Percentiles rank a stretch among this genome's conserved stretches.
These are phyloP conservation scores for Tolypocladium tundrense DNA, from an alignment of 2,329 filamentous ascomycete genomes.

Conservation along the genomic window DNA sequence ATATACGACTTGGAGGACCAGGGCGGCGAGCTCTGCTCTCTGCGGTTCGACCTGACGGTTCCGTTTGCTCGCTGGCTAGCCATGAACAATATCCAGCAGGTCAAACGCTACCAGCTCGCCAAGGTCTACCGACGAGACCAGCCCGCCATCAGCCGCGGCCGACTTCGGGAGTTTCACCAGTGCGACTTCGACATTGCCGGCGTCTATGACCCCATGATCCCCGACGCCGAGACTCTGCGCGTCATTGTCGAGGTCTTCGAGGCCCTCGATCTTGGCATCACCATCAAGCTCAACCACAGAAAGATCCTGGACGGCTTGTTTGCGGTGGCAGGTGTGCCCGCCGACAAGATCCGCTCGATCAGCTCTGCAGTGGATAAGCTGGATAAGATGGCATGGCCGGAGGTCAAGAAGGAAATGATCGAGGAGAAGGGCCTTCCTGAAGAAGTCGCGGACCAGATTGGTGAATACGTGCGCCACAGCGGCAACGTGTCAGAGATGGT, in stretches of 20 bases:
- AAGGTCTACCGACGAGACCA: conserved; percentile 56
- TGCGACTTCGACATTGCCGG: conserved; percentile 96
- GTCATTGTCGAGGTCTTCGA: conserved; percentile 83
- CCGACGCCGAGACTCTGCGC: conserved; percentile 79
- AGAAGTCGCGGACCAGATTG: conserved; percentile 77
- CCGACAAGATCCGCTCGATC: conserved; percentile 79
- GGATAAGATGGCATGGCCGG: conserved; percentile 83
- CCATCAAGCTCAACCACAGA: conserved; percentile 90
- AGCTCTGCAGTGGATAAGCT: conserved; percentile 93
- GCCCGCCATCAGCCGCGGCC: conserved; percentile 69
- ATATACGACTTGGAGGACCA: conserved; percentile 85
- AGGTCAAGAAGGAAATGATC: conserved; percentile 87
- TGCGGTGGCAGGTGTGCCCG: conserved; percentile 78
- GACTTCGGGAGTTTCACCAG: conserved; percentile 95
- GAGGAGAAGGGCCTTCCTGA: conserved; percentile 76
- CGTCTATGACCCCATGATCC: conserved; percentile 78
- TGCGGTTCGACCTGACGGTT: conserved; percentile 81
- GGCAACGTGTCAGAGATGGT: conserved; percentile 62
- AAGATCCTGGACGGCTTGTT: conserved; percentile 92
- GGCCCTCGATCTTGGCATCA: conserved; percentile 61
- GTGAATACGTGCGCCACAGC: conserved; percentile 70
- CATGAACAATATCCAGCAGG: conserved; percentile 77
- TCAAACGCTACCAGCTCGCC: conserved; percentile 92
- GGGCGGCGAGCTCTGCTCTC: conserved; percentile 63
- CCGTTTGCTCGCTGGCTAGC: conserved; percentile 88